Percentiles rank a stretch among this genome's conserved stretches.
Conservation (phyloP, 2,329 filamentous ascomycete species). For the Claviceps monticola region DNA sequence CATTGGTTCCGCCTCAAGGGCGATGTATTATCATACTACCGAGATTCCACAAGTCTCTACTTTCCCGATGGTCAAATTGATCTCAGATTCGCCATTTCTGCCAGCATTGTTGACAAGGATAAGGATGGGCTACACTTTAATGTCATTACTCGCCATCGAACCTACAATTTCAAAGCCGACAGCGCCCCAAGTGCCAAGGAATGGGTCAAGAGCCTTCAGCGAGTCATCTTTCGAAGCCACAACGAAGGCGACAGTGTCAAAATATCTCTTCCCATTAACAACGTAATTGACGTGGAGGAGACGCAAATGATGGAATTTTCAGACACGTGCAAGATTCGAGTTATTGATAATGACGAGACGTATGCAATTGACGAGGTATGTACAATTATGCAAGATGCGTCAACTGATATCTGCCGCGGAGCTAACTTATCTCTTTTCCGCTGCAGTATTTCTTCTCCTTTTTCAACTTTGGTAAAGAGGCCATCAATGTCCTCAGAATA, state of each 20-base stretch:
- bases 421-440: slow-evolving; percentile 4
- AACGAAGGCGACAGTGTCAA: slow-evolving; percentile 97
- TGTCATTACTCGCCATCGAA: slow-evolving; percentile 68
- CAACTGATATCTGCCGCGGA: not conserved
- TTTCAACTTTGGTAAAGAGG: slow-evolving; percentile 74
- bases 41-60: slow-evolving; percentile 71
- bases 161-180: slow-evolving; percentile 80
- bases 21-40: slow-evolving; percentile 83
- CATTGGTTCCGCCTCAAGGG: slow-evolving; percentile 93
- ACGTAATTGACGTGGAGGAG: slow-evolving; percentile 85
- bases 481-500: slow-evolving; percentile 61
- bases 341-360: slow-evolving; percentile 86
- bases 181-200: slow-evolving; percentile 80
- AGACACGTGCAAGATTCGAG: slow-evolving; percentile 84
- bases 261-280: slow-evolving; percentile 77
- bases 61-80: slow-evolving; percentile 89
- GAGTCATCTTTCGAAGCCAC: slow-evolving; percentile 88
- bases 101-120: slow-evolving; percentile 61
- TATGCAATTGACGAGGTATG: slow-evolving; percentile 83
- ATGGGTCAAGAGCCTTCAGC: slow-evolving; percentile 89
- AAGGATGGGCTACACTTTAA: slow-evolving; percentile 67
- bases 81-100: slow-evolving; percentile 79
- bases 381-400: slow-evolving; percentile 7
- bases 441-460: slow-evolving; percentile 91
- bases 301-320: slow-evolving; percentile 83